These are phyloP conservation scores for Quaeritorhiza haematococci DNA, from an alignment of 371 early-diverging fungal species.

Conservation along the genomic window DNA sequence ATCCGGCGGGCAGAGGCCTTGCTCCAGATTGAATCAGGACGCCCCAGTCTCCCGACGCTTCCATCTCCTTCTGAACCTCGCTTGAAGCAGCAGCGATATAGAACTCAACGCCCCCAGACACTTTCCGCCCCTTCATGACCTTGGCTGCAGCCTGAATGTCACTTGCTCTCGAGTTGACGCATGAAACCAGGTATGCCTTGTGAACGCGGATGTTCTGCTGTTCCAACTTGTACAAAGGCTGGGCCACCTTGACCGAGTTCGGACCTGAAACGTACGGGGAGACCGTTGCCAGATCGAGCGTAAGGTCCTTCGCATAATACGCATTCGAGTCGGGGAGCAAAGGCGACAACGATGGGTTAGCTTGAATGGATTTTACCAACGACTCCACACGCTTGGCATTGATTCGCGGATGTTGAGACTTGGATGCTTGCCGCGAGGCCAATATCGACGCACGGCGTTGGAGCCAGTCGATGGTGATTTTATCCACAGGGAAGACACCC, in stretches of 20 bases:
- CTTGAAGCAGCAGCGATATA: constrained; percentile 91
- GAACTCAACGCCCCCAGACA: constrained; percentile 84
- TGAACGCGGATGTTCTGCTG: constrained; percentile 67
- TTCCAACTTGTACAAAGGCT: constrained; percentile 71
- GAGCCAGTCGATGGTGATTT: constrained; percentile 66
- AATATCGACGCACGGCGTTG: constrained; percentile 60
- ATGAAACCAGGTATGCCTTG: constrained; percentile 94
- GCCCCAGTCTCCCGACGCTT: constrained; percentile 82
- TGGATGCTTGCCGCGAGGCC: constrained; percentile 39
- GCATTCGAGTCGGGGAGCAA: constrained; percentile 58
- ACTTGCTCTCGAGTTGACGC: constrained; percentile 83
- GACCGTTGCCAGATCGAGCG: constrained; percentile 81
- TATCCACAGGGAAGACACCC: constrained; percentile 90
- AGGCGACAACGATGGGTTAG: constrained; percentile 21
- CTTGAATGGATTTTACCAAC: constrained; percentile 41
- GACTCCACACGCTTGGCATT: constrained; percentile 58
- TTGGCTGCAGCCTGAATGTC: constrained; percentile 87
- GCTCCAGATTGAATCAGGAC: constrained; percentile 84
- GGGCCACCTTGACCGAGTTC: constrained; percentile 86
- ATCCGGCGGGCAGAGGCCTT: constrained; percentile 84
- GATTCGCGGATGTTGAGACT: constrained; percentile 57
- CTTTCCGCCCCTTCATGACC: constrained; percentile 56
- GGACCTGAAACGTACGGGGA: constrained; percentile 90
- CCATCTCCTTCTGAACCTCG: constrained; percentile 83
- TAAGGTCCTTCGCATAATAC: constrained; percentile 75